Conservation (phyloP, 257 asterid species). For the Prunella vulgaris region DNA sequence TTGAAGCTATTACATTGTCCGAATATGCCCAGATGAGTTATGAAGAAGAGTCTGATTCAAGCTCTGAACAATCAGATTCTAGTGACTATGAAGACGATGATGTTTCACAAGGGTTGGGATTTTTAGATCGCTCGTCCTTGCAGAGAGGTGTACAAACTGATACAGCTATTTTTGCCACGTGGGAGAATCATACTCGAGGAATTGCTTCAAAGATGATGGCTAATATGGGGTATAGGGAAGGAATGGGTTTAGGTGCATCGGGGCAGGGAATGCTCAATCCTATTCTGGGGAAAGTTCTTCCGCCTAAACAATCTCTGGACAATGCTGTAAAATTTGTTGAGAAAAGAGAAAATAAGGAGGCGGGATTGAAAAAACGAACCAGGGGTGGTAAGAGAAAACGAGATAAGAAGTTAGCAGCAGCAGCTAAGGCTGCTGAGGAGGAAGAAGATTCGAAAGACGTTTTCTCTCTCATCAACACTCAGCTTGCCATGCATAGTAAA, state of each 20-base stretch:
- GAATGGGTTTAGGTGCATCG: conserved; percentile 94
- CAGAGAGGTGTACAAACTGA: conserved; percentile 84
- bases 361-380: conserved; percentile 51
- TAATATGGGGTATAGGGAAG: conserved; percentile 93
- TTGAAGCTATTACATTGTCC: conserved; percentile 55
- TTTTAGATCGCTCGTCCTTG: conserved; percentile 44
- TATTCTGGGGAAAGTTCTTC: conserved; percentile 66
- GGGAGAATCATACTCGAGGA: conserved; percentile 99
- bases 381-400: conserved; percentile 93
- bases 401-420: conserved; percentile 75
- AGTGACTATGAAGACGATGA: conserved; percentile 54
- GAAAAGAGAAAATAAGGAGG: conserved; percentile 33
- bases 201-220: conserved; percentile 99
- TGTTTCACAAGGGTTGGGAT: conserved; percentile 58
- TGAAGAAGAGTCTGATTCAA: conserved; percentile 56
- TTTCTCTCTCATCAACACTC: conserved; percentile 72
- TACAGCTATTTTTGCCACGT: conserved; percentile 73
- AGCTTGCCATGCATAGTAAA: conserved; percentile 63
- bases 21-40: conserved; percentile 54
- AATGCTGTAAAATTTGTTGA: conserved; percentile 48
- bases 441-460: conserved; percentile 71
- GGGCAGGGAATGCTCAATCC: conserved; percentile 92
- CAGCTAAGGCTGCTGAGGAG: conserved; percentile 62
- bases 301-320: conserved; percentile 78
- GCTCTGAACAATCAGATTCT: conserved; percentile 51